Evolutionary conservation across 176 grass and related monocot species (phyloP).

Genomic region (Coix lacrymajobi): DNA sequence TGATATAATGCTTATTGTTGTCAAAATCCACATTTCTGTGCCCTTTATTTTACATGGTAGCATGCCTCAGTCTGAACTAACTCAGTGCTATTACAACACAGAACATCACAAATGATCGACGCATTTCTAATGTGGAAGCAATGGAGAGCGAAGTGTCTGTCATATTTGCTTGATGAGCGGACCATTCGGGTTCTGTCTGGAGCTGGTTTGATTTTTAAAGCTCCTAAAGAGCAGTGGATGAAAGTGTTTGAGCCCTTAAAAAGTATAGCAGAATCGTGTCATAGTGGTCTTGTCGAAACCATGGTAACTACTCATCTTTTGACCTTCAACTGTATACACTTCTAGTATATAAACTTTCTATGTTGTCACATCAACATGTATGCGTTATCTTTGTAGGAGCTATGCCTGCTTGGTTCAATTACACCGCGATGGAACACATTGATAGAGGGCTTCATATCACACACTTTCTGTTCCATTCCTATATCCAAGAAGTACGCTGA

Average conservation of each 20-base stretch:
- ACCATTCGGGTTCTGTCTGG: slow-evolving; percentile 64
- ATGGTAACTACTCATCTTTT: slow-evolving; percentile 42
- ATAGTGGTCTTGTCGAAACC: slow-evolving; percentile 44
- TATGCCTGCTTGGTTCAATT: slow-evolving; percentile 65
- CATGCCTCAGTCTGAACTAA: slow-evolving; percentile 25
- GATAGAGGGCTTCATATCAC: slow-evolving; percentile 44
- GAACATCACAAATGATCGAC: slow-evolving; percentile 23
- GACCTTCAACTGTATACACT: not conserved
- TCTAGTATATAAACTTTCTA: not conserved
- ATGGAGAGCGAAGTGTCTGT: slow-evolving; percentile 60
- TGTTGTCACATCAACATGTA: slow-evolving; percentile 1
- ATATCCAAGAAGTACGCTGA: slow-evolving; percentile 67
- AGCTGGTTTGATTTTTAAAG: slow-evolving; percentile 69
- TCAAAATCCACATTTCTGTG: not conserved
- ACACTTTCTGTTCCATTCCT: slow-evolving; percentile 57
- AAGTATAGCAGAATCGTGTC: slow-evolving; percentile 19
- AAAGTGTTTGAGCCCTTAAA: slow-evolving; percentile 55
- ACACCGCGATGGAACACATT: slow-evolving; percentile 50
- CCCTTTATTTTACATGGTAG: not conserved
- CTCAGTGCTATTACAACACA: not conserved
- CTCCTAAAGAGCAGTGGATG: slow-evolving; percentile 70
- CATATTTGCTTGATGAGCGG: slow-evolving; percentile 57
- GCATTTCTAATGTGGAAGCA: slow-evolving; percentile 53
- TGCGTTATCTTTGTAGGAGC: slow-evolving; percentile 44
- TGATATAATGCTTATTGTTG: not conserved